Base-by-base conservation (phyloP, 352 stramenopile species). In the Phytophthora ramorum region DNA sequence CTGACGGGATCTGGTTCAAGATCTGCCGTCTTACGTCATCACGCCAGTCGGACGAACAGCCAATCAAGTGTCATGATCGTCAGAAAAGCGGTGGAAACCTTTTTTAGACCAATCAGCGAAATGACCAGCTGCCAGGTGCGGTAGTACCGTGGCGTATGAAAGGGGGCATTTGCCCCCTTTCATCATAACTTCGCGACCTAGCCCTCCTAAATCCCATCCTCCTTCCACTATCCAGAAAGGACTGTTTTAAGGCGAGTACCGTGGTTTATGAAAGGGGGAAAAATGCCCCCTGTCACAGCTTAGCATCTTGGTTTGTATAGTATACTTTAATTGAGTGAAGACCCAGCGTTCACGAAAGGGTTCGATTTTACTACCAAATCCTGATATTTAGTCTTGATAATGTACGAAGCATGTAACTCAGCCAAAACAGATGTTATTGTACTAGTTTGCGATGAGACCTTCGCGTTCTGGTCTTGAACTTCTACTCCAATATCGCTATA, bases 231-330 rank as follows among this genome's bases (percentile, higher is more conserved):
- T 43, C 37, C 24, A 52, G 45, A 52, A n/a, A 38, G 24, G 14
- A 13, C 37, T 19, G 2, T 12, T 19, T 19, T 7, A 3, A 16
- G 12, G 37, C 37, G 13, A 52, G 45, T 52, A 52, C 45, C 24
- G 45, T 52, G 12, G 45, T 26, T 52, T 52, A 40, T 38, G 26
- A 38, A 52, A 38, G 4, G 45, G 22, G 45, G 12, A 8, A 52
- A 38, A 52, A 40, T 52, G 24, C 24, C 45, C 13, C 45, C 5
- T 7, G 40, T 38, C 14, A 7, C 26, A 3, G 24, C 13, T 52
- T 40, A 52, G 26, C 45, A 38, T 40, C 45, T 40, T 52, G 45
- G 24, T 12, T 52, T 52, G 19, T 50, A 50, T 37, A 35, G 4
- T 20, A 50, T 50, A 50, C 0, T 50, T n/a, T 35, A 32, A n/a